Evolutionary conservation across 73 alveolate genomes (phyloP).

Genomic region (Effrenium voratum): DNA sequence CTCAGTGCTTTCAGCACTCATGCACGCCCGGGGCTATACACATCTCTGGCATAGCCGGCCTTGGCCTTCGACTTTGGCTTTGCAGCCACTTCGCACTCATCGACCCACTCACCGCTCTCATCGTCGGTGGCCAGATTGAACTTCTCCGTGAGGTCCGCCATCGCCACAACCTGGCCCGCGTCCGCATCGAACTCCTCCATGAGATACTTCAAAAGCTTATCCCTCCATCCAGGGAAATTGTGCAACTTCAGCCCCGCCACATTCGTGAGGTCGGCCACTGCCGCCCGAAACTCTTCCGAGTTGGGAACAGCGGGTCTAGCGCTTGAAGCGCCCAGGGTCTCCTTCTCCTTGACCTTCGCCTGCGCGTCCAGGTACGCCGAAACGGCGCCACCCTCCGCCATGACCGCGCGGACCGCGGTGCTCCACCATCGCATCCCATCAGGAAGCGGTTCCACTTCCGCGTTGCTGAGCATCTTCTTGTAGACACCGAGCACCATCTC

Average conservation of each 20-base stretch:
- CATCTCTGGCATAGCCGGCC: too few species aligned
- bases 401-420: not conserved
- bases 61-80: too few species aligned
- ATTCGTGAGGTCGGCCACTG: conserved; percentile 27
- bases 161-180: not conserved
- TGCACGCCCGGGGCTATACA: too few species aligned
- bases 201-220: not conserved
- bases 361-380: not conserved
- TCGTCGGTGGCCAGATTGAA: too few species aligned
- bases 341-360: not conserved
- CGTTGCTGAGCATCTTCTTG: not conserved
- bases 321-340: too few species aligned
- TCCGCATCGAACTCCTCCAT: not conserved
- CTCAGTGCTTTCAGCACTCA: too few species aligned
- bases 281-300: not conserved
- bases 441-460: not conserved
- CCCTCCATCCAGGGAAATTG: not conserved
- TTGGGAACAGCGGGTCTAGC: too few species aligned
- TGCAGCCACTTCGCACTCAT: too few species aligned
- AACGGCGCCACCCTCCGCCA: not conserved
- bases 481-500: not conserved
- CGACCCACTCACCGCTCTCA: too few species aligned
- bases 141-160: not conserved
- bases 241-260: not conserved
- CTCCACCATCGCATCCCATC: not conserved